Evolutionary conservation across 305 asterid genomes (phyloP), one percentile per base, ranked within the genome.

Genomic region (Fraxinus dipetala): DNA sequence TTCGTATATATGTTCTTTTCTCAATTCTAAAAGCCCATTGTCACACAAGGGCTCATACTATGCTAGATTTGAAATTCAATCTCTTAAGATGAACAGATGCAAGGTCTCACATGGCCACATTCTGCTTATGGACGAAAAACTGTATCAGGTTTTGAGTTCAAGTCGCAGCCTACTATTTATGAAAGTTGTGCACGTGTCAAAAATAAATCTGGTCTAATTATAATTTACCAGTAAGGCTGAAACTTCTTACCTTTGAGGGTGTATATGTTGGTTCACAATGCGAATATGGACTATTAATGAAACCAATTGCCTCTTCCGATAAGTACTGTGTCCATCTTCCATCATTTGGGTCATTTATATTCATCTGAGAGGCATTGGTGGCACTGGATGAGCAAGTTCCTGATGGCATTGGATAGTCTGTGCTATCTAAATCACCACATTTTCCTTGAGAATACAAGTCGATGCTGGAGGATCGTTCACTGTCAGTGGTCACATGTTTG

Each of bases 311-410:
- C 75, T 92, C 95, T 20, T 91, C 89, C 1, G 96, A 84, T 70
- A 92, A 84, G 88, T 91, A 92, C 14, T 92, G 93, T 48, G 86
- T 83, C 95, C 97, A 92, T 2, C 83, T 82, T n/a, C 82, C 86
- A 75, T 89, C 92, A 48, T 76, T 74, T 1, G 92, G 85, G 65
- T 86, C 77, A 32, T 80, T 80, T 4, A 79, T 26, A 14, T 7
- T 61, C 40, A 89, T 78, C 79, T 86, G 85, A 2, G 72, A 48
- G 72, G 83, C 73, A 87, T 81, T 36, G 7, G 6, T 51, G 61
- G 61, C 61, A 51, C 61, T 51, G 61, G 90, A 81, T 38, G 70
- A 8, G 54, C 10, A 65, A 82, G 87, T 61, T 13, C 74, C 31
- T 28, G 78, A 2, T 30, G 86, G 86, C 87, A 86, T 86, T 24